Evolutionary conservation across 768 basidiomycete species (phyloP), one percentile per base, ranked within the genome.

Genomic region (Tephrocybe sp.): DNA sequence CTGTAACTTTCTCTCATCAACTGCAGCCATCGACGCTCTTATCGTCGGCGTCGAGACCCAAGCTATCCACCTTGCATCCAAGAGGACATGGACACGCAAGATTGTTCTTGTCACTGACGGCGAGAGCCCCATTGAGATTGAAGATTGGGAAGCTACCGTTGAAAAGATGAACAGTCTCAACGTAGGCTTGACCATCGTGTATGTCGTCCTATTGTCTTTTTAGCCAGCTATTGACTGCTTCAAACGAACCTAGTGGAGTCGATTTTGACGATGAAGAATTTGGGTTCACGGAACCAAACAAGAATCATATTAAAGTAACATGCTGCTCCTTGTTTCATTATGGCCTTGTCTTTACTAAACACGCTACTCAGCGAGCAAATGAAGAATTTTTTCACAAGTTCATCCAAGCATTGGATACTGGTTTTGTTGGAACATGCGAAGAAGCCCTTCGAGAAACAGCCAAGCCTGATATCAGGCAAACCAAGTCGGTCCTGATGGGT

Each of bases 41-140:
- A 86, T 97, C 55, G 92, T 97, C 8, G 91, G 79, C 2, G 78
- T 93, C 45, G 86, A 96, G 65, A 87, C 89, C 2, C 87, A 98
- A 60, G 76, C 79, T 28, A 61, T 68, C 1, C 81, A 90, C 60
- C 75, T 94, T 30, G 75, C 65, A 25, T 81, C 69, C 18, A 97
- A 92, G 68, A 82, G 80, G 60, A 82, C 85, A 0, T 96, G 92
- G 92, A 89, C 88, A 1, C 81, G 91, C 46, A 94, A 88, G 70
- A 73, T 96, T 2, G 76, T 88, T 32, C 60, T 98, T 14, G 65
- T 98, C 17, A 98, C 96, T 0, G 93, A 98, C 60, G 95, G 87
- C 58, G 84, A 89, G 68, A 81, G 74, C 32, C 82, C 81, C 3
- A 81, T 89, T 49, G 84, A 89, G 60, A 61, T 84, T 3, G 86